Conservation (phyloP, 2,329 filamentous ascomycete genomes). For the Delphinella strobiligena region DNA sequence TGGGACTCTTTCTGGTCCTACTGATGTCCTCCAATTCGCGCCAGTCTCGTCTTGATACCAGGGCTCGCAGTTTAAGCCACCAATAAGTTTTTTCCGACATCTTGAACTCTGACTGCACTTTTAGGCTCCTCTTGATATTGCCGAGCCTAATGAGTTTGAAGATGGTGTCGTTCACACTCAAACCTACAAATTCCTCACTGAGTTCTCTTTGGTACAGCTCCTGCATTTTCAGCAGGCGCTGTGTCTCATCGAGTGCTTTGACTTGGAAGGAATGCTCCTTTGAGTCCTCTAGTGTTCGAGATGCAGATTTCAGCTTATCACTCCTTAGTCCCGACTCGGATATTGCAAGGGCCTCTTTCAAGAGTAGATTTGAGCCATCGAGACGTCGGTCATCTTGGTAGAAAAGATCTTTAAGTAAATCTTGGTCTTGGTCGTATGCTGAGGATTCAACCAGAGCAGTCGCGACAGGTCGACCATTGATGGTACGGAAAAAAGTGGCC, state of each 20-base stretch:
- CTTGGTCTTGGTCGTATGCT: constrained; percentile 65
- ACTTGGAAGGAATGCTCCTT: constrained; percentile 68
- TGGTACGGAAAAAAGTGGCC: constrained; percentile 81
- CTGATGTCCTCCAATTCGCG: constrained; percentile 78
- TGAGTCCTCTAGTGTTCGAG: constrained; percentile 70
- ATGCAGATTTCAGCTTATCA: constrained; percentile 81
- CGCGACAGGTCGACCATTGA: constrained; percentile 74
- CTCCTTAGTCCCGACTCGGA: constrained; percentile 55
- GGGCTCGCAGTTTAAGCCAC: constrained; percentile 75
- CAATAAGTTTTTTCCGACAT: constrained; percentile 81
- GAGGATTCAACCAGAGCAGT: constrained; percentile 81
- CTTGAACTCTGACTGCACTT: constrained; percentile 84
- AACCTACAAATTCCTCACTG: constrained; percentile 53
- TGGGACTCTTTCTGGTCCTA: constrained; percentile 70
- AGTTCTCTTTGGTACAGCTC: constrained; percentile 78
- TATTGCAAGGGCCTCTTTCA: constrained; percentile 71
- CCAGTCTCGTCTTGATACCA: constrained; percentile 87
- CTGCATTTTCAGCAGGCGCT: constrained; percentile 70
- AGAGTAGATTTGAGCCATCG: constrained; percentile 77
- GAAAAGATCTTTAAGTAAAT: constrained; percentile 85
- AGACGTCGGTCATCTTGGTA: constrained; percentile 90
- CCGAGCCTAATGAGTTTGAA: constrained; percentile 76
- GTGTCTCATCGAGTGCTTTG: constrained; percentile 65
- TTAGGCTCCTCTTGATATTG: constrained; percentile 73
- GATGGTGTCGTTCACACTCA: constrained; percentile 84